phyloP scores from a whole-genome alignment of 768 basidiomycete genomes.

The Clitopilus passeckerianus region DNA sequence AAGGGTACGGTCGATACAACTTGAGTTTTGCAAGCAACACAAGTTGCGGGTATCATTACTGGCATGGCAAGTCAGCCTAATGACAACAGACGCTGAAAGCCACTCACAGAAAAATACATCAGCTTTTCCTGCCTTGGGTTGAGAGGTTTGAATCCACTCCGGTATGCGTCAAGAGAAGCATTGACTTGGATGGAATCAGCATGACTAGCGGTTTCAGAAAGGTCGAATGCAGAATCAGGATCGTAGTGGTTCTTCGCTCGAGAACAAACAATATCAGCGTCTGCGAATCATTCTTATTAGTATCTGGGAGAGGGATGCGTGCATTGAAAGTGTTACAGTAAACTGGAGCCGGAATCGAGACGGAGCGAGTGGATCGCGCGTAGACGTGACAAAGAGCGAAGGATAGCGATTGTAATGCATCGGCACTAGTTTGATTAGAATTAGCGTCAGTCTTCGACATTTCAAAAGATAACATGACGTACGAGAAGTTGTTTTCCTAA shows the following conservation, averaged over 20 bases:
- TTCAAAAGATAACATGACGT: conserved; percentile 9
- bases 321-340: conserved; percentile 45
- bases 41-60: not conserved
- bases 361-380: conserved; percentile 73
- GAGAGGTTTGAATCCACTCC: conserved; percentile 49
- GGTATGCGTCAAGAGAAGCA: conserved; percentile 41
- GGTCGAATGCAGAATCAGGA: conserved; percentile 50
- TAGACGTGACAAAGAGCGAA: conserved; percentile 57
- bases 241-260: conserved; percentile 80
- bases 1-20: too few relatives aligned
- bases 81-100: not conserved
- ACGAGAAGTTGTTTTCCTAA: conserved; percentile 61
- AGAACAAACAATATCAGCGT: conserved; percentile 45
- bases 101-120: conserved; percentile 59
- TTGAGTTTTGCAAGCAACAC: too few relatives aligned
- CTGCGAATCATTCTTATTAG: not conserved
- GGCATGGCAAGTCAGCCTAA: not conserved
- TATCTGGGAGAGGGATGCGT: not conserved
- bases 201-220: conserved; percentile 56
- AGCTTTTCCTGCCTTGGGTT: conserved; percentile 41
- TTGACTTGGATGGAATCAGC: conserved; percentile 34
- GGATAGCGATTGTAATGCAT: conserved; percentile 58
- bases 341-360: conserved; percentile 79
- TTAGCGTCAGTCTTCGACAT: not conserved
- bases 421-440: conserved; percentile 29